A percentile compares a stretch with the other conserved stretches of the same genome.
Conservation (phyloP, 1,284 basidiomycete species). For the Cryptococcus depauperatus region DNA sequence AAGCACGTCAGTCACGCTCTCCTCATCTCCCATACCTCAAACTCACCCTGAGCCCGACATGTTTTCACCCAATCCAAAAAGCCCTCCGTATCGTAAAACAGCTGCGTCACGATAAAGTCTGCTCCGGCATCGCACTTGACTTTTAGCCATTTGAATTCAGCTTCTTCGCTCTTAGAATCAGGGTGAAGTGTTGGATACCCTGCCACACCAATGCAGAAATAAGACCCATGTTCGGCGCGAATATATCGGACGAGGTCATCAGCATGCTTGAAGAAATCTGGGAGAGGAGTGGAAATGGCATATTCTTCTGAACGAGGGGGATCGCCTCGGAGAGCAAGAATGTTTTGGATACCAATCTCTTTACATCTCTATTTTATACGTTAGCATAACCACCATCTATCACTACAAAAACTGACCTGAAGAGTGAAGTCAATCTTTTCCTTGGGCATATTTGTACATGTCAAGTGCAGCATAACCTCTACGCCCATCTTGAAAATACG, state of each 20-base stretch:
- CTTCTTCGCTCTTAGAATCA: constrained; percentile 58
- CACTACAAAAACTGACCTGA: constrained; percentile 50
- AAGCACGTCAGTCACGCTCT: not conserved
- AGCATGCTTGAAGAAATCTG: constrained; percentile 85
- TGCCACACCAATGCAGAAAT: constrained; percentile 67
- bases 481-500: constrained; percentile 50
- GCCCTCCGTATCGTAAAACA: constrained; percentile 89
- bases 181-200: constrained; percentile 91
- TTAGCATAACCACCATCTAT: constrained; percentile 3
- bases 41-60: constrained; percentile 60
- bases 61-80: constrained; percentile 71
- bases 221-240: constrained; percentile 69
- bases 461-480: constrained; percentile 84
- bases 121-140: constrained; percentile 91
- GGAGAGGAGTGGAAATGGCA: constrained; percentile 68
- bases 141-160: constrained; percentile 71
- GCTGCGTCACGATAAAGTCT: constrained; percentile 90
- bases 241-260: constrained; percentile 89
- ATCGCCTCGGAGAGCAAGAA: constrained; percentile 89
- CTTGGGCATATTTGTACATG: constrained; percentile 93
- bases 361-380: constrained; percentile 58
- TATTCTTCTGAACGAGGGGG: constrained; percentile 88
- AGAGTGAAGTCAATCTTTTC: constrained; percentile 79
- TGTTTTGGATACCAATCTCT: constrained; percentile 73
- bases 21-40: not conserved